Base-by-base conservation (phyloP, 2,329 filamentous ascomycete genomes). In the Trichoderma cornu-damae region DNA sequence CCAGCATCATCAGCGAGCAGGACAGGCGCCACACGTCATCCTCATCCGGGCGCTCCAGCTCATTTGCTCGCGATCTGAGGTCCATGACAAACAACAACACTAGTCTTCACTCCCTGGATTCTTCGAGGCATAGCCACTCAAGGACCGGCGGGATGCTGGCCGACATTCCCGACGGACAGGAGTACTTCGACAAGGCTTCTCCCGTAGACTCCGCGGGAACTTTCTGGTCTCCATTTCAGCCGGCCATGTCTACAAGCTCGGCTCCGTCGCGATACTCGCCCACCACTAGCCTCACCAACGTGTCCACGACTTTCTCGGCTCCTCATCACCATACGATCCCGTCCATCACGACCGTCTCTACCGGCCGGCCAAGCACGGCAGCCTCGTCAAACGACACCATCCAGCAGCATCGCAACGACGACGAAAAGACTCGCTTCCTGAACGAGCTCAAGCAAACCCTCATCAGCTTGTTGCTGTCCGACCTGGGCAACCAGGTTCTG, bases 171-270 rank as follows among this genome's bases (percentile, higher is more conserved):
- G 87, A 91, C 65, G 82, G 83, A 7, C 83, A 85, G 62, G 84
- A 90, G 68, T 83, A 88, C 72, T 82, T 95, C 72, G 80, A 89
- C 59, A 72, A 81, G 65, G 79, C 81, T 2, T 89, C 86, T 16
- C 86, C 87, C 0, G 79, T 87, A 0, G 90, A 94, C 65, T 87
- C 89, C 0, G 81, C 82, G 22, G 85, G 84, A 14, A 94, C 90
- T 0, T 95, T 93, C 68, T 96, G 91, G 90, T 96, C 92, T 2
- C 89, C 89, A 0, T 91, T 93, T 64, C 87, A 89, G 59, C 84
- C 85, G 0, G 78, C 82, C 0, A 80, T 86, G 60, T 84, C 87
- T 1, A 81, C 84, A 0, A 69, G 86, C 74, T 68, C 89, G 69
- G 74, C 79, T 70, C 69, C 80, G 0, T 82, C 83, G 1, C 75